Base-by-base conservation (phyloP, 768 basidiomycete genomes). In the Russula olivacea region DNA sequence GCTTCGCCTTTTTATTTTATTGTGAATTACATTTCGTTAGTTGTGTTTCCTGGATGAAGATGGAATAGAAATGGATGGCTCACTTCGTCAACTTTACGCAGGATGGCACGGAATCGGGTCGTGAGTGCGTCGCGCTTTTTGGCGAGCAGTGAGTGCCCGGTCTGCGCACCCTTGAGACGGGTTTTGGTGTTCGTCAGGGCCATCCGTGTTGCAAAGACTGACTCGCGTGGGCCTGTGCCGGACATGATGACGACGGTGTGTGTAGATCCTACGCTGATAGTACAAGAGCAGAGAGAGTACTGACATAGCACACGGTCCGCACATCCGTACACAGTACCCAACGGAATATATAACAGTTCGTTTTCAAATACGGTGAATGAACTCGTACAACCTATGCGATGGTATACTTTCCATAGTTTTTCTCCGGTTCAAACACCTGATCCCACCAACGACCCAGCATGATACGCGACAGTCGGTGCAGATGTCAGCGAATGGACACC, bases 111-210 rank as follows among this genome's bases (percentile, higher is more conserved):
- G 79, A 99, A 99, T 70, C 97, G 82, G 41, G 91, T 93, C 36
- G 90, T 96, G 69, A 98, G 78, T 54, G 97, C 97, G 80, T 99
- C 97, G 59, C 94, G 85, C 78, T 99, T 99, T 85, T 98, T 98
- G 30, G 96, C 94, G 28, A 98, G 82, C 23, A 98, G 79, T 0
- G 93, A 94, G 74, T 98, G 96, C 0, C 96, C 95, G 0, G 92
- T 96, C 75, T 94, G 91, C 7, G 94, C 93, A 21, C 93, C 85
- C 74, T 96, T 96, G 61, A 96, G 80, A 54, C 92, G 84, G 36
- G 88, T 77, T 72, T 93, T 93, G 61, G 92, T 98, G 75, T 93
- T 91, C 61, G 93, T 94, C 49, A 98, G 81, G 38, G 94, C 93
- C 95, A 98, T 98, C 49, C 96, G 89, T 21, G 96, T 98, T 23